phyloP scores from a whole-genome alignment of 805 yeast genomes.

The Lipomyces spencermartinsiae region DNA sequence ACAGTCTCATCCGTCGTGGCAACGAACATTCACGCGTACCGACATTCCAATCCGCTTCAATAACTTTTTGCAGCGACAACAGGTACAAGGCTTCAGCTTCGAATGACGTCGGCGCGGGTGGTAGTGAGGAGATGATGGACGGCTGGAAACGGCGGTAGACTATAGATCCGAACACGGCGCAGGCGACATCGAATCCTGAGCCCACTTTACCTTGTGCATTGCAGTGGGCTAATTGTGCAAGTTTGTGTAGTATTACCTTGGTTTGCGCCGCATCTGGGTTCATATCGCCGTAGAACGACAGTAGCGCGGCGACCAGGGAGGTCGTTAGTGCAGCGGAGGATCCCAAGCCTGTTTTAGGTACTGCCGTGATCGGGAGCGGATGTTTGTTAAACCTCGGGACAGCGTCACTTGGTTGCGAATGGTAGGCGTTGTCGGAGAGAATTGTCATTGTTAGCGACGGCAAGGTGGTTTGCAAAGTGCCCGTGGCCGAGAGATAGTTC shows the following conservation, averaged over 20 bases:
- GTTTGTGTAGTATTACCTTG: conserved; percentile 65
- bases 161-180: conserved; percentile 91
- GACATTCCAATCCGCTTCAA: conserved; percentile 61
- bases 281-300: conserved; percentile 54
- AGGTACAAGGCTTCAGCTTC: conserved; percentile 39
- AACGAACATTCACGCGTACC: conserved; percentile 60
- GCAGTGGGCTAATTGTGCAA: conserved; percentile 90
- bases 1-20: conserved; percentile 69
- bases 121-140: conserved; percentile 46
- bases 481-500: conserved; percentile 55
- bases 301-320: conserved; percentile 73
- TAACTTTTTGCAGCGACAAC: conserved; percentile 40
- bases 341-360: conserved; percentile 94
- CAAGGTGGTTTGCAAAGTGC: conserved; percentile 27
- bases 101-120: conserved; percentile 41
- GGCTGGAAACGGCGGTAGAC: conserved; percentile 80
- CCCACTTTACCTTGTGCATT: conserved; percentile 95
- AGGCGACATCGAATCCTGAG: conserved; percentile 96
- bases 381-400: conserved; percentile 63
- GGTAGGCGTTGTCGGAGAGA: conserved; percentile 87
- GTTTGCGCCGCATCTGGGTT: conserved; percentile 39
- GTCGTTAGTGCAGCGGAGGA: conserved; percentile 94
- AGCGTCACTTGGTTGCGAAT: conserved; percentile 61
- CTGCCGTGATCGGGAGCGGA: conserved; percentile 62
- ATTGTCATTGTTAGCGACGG: conserved; percentile 58